These are phyloP conservation scores for Candida chilensis DNA, from an alignment of 805 yeast species.

Conservation along the genomic window DNA sequence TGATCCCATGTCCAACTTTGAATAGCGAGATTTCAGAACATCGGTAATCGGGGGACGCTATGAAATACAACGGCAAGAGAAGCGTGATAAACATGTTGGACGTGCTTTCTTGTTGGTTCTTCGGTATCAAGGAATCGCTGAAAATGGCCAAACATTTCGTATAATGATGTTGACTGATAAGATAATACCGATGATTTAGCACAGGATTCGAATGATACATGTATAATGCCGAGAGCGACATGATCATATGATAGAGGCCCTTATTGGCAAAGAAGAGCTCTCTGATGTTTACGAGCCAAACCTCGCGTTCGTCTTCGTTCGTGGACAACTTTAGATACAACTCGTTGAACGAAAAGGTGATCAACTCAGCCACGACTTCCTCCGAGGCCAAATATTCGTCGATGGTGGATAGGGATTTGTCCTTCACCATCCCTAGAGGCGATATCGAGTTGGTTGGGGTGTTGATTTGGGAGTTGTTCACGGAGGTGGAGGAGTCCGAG, in stretches of 20 bases:
- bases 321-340: neutral
- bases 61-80: neutral
- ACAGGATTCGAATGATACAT: neutral
- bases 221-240: neutral
- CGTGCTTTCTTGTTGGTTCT: neutral
- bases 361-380: no score
- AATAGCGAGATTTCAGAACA: neutral
- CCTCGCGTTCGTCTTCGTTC: neutral
- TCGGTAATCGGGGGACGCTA: neutral
- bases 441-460: neutral
- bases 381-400: neutral
- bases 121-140: no score
- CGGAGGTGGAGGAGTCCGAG: neutral
- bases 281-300: neutral
- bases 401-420: neutral
- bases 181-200: neutral
- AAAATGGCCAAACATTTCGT: neutral
- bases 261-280: neutral
- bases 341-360: neutral
- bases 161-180: neutral
- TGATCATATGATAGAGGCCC: neutral
- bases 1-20: neutral
- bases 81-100: neutral
- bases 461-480: neutral
- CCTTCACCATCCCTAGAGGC: neutral